A percentile compares a stretch with the other conserved stretches of the same genome.
Conservation (phyloP, 495 filamentous ascomycete species). For the Trichodelitschia bisporula region DNA sequence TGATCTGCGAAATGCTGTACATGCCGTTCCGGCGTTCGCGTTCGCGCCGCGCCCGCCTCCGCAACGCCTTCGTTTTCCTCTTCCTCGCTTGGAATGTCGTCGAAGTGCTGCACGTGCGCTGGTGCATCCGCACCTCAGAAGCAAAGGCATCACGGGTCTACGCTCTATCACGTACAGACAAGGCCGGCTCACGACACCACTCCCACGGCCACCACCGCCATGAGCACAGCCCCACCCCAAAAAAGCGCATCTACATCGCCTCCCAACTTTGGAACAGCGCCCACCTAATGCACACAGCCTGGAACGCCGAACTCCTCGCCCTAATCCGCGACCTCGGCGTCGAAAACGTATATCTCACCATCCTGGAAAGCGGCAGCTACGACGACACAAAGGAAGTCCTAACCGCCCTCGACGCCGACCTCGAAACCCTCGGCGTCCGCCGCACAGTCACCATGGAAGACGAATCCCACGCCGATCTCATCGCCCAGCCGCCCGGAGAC, state of each 20-base stretch:
- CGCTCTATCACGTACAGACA: too few species aligned
- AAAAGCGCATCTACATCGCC: conserved; percentile 30
- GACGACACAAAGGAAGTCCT: conserved; percentile 44
- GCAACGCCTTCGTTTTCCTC: too few species aligned
- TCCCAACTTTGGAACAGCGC: conserved; percentile 51
- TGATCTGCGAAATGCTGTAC: too few species aligned
- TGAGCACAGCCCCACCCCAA: too few species aligned
- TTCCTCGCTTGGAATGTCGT: too few species aligned
- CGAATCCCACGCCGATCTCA: conserved; percentile 30
- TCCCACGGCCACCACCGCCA: too few species aligned
- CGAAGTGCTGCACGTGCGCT: too few species aligned
- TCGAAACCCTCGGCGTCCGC: conserved; percentile 26
- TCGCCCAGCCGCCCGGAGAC: conserved; percentile 15
- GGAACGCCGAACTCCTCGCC: conserved; percentile 32
- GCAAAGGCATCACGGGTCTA: too few species aligned
- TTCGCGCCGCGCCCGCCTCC: too few species aligned
- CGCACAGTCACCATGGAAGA: conserved; percentile 28
- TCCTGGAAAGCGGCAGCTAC: conserved; percentile 48
- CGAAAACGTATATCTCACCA: conserved; percentile 43
- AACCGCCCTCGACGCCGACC: conserved; percentile 26
- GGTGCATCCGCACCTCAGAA: too few species aligned
- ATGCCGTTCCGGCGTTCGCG: too few species aligned
- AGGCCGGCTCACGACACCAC: too few species aligned
- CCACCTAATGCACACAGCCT: conserved; percentile 30
- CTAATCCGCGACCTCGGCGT: conserved; percentile 30